Conservation (phyloP, 257 asterid genomes). For the Solanum bukasovii region DNA sequence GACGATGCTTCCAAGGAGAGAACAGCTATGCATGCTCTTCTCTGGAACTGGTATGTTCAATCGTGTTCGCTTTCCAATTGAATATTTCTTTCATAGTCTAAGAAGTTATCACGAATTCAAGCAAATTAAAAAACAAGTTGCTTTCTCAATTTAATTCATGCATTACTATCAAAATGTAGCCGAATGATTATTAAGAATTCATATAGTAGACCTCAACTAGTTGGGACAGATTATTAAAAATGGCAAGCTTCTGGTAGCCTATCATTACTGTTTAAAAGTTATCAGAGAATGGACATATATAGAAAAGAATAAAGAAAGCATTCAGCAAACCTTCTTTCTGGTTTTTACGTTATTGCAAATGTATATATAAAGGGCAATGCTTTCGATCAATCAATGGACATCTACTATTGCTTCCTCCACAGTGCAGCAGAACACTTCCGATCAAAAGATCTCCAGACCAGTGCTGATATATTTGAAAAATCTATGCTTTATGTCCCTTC, state of each 20-base stretch:
- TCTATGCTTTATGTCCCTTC: constrained; percentile 75
- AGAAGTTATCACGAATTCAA: neutral
- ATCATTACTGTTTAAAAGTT: neutral
- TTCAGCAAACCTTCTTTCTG: neutral
- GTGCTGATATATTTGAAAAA: constrained; percentile 89
- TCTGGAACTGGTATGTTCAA: constrained; percentile 83
- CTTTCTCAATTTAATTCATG: neutral
- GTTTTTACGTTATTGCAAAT: neutral
- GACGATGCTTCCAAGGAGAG: constrained; percentile 73
- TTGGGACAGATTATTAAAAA: neutral
- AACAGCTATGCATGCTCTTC: constrained; percentile 91
- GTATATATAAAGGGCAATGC: neutral
- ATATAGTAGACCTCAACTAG: neutral
- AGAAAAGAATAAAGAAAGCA: neutral
- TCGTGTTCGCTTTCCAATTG: neutral
- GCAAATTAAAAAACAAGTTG: neutral
- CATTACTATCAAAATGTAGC: neutral
- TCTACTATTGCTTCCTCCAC: constrained; percentile 5
- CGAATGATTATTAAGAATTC: neutral
- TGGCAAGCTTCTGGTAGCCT: neutral
- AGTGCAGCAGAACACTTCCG: constrained; percentile 87
- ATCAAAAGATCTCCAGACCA: constrained; percentile 59
- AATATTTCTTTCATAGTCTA: neutral
- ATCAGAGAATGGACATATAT: neutral
- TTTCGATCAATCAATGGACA: neutral